Evolutionary conservation across 2,329 filamentous ascomycete species (phyloP).

Genomic region (Ophiostoma tasmaniense): DNA sequence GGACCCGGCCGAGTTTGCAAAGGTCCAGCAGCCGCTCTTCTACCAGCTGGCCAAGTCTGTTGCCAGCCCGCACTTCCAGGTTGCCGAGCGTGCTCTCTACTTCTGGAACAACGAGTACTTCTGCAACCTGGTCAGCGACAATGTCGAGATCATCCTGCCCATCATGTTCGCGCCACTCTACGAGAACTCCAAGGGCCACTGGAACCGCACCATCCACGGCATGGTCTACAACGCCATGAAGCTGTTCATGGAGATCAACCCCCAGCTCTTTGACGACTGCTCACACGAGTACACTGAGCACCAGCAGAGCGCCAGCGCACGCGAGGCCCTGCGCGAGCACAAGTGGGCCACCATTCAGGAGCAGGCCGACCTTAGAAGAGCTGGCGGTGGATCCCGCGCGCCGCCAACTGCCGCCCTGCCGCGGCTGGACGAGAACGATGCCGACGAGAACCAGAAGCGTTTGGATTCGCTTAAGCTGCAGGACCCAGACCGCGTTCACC

Average conservation of each 20-base stretch:
- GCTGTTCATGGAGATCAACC: constrained; percentile 99
- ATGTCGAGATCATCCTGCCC: constrained; percentile 93
- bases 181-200: constrained; percentile 98
- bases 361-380: constrained; percentile 63
- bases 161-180: constrained; percentile 99
- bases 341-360: constrained; percentile 85
- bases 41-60: constrained; percentile 97
- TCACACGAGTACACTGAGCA: constrained; percentile 97
- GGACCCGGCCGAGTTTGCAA: constrained; percentile 96
- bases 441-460: constrained; percentile 77
- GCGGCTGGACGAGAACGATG: constrained; percentile 67
- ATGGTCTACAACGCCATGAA: constrained; percentile 99
- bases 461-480: constrained; percentile 86
- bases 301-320: constrained; percentile 81
- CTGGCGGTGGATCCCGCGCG: constrained; percentile 18
- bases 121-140: constrained; percentile 97
- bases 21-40: constrained; percentile 96
- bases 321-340: constrained; percentile 70
- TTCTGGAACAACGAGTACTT: constrained; percentile 99
- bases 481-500: constrained; percentile 59
- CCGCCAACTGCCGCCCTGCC: constrained; percentile 26
- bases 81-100: constrained; percentile 92
- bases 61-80: constrained; percentile 96
- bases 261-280: constrained; percentile 95
- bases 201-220: constrained; percentile 97